Conservation (phyloP, 805 yeast genomes). For the Brettanomyces sp. region DNA sequence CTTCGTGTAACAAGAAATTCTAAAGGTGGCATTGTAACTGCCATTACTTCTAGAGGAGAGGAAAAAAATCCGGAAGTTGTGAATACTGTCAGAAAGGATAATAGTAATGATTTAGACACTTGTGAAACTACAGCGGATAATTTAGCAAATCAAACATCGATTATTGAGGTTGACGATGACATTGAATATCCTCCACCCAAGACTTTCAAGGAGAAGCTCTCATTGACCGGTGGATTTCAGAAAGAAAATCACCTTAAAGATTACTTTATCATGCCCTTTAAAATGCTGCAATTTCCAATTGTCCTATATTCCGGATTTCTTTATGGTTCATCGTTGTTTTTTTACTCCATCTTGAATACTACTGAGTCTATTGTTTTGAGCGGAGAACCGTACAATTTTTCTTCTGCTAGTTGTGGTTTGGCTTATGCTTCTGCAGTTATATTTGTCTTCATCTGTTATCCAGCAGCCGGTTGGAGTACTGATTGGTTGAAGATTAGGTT, state of each 20-base stretch:
- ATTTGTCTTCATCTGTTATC: conserved; percentile 34
- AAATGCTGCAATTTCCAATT: conserved; percentile 38
- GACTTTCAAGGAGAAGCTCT: conserved; percentile 34
- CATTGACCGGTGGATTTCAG: conserved; percentile 29
- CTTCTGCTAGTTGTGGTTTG: conserved; percentile 37
- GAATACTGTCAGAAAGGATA: conserved; percentile 2
- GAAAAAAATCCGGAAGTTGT: conserved; percentile 5
- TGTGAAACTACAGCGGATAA: conserved; percentile 14
- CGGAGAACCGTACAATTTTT: conserved; percentile 43
- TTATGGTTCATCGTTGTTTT: conserved; percentile 39
- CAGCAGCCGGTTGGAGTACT: conserved; percentile 38
- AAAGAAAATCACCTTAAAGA: conserved; percentile 20
- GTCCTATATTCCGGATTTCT: conserved; percentile 53
- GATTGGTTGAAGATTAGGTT: conserved; percentile 41
- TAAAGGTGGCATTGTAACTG: conserved; percentile 13
- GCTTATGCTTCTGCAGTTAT: conserved; percentile 45
- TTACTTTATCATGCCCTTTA: conserved; percentile 28
- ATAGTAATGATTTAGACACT: conserved; percentile 7
- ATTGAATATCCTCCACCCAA: conserved; percentile 22
- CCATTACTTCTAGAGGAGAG: conserved; percentile 15
- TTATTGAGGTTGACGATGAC: conserved; percentile 15
- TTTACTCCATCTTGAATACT: conserved; percentile 41
- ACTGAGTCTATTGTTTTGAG: conserved; percentile 36
- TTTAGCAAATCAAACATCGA: conserved; percentile 21
- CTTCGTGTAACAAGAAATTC: conserved; percentile 17